Conservation (phyloP, 2,329 filamentous ascomycete genomes). For the Dactylellina leptospora region DNA sequence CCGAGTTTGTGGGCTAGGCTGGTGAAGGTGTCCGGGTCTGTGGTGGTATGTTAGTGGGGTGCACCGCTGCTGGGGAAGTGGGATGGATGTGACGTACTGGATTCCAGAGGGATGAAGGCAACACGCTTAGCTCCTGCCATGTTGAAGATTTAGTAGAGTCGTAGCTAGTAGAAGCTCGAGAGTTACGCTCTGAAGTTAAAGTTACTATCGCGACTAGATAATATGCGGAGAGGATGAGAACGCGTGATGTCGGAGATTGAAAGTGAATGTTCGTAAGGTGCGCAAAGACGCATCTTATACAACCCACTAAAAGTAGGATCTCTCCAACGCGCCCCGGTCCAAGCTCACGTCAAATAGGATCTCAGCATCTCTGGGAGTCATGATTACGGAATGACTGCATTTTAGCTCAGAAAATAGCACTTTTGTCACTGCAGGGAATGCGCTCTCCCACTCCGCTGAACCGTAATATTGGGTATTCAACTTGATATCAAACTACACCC, state of each 20-base stretch:
- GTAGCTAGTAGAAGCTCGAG: constrained; percentile 2
- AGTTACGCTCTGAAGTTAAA: too few relatives aligned
- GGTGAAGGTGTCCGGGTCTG: constrained; percentile 84
- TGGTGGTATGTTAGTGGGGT: constrained; percentile 37
- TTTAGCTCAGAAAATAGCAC: not conserved
- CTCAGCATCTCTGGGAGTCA: constrained; percentile 2
- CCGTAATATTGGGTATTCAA: constrained; percentile 18
- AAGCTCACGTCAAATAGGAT: constrained; percentile 12
- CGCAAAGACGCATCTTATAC: constrained; percentile 14
- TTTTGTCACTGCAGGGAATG: not conserved
- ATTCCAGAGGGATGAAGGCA: constrained; percentile 51
- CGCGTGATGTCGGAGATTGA: not conserved
- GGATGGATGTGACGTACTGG: constrained; percentile 28
- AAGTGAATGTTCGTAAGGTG: not conserved
- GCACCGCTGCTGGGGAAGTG: not conserved
- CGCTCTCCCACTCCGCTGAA: not conserved
- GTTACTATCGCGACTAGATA: too few relatives aligned
- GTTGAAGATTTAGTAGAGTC: not conserved
- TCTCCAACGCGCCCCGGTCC: not conserved
- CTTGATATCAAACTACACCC: not conserved
- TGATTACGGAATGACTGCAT: not conserved
- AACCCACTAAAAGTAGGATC: constrained; percentile 24
- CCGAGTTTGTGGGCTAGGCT: constrained; percentile 82
- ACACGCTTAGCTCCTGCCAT: constrained; percentile 43
- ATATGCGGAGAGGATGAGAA: too few relatives aligned